Evolutionary conservation across 768 basidiomycete species (phyloP).

Genomic region (Serendipita sp.): DNA sequence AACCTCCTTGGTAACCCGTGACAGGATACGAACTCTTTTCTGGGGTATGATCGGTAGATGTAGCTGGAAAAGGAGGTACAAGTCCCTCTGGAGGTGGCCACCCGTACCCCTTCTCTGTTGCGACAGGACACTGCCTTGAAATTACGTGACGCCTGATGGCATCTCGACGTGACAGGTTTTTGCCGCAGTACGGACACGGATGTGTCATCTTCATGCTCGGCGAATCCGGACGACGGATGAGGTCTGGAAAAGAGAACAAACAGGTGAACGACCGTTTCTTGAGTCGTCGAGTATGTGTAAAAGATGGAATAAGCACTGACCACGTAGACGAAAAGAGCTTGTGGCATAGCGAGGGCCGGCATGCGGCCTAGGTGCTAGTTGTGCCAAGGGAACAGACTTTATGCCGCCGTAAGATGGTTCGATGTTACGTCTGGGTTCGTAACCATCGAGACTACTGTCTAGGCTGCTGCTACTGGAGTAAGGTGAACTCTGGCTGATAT

Average conservation of each 20-base stretch:
- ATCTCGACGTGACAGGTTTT: conserved; percentile 64
- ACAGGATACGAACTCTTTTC: conserved; percentile 1
- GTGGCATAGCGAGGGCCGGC: not conserved
- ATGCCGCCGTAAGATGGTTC: too few species aligned
- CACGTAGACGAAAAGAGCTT: not conserved
- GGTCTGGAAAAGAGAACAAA: conserved; percentile 25
- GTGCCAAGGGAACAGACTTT: not conserved
- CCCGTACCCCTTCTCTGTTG: not conserved
- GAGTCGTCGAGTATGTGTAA: not conserved
- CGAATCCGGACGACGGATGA: conserved; percentile 54
- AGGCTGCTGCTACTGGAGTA: too few species aligned
- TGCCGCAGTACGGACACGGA: conserved; percentile 55
- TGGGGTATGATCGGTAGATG: not conserved
- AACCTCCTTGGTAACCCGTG: not conserved
- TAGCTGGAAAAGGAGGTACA: not conserved
- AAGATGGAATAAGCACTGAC: not conserved
- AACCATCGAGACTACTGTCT: too few species aligned
- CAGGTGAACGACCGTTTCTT: not conserved
- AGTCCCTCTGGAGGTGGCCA: conserved; percentile 4
- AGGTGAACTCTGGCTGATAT: too few species aligned
- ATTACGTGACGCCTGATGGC: conserved; percentile 66
- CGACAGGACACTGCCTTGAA: conserved; percentile 3
- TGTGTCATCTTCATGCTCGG: conserved; percentile 46
- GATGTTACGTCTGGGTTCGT: too few species aligned
- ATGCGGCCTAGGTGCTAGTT: not conserved